Evolutionary conservation across 345 rosid genomes (phyloP).

Genomic region (Eucalyptus cloeziana): DNA sequence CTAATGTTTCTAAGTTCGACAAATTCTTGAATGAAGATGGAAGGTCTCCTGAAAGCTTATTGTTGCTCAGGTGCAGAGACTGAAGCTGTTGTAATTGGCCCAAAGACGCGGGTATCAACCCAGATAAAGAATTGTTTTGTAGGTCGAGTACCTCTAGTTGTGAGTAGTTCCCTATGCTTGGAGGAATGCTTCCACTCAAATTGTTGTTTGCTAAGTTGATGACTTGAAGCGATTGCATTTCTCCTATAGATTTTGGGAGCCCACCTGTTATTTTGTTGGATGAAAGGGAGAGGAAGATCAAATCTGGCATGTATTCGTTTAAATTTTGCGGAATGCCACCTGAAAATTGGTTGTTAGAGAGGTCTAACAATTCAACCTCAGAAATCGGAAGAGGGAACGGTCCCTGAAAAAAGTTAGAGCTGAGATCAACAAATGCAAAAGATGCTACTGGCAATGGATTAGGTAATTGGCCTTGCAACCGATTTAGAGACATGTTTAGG

Average conservation of each 20-base stretch:
- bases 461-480: conserved; percentile 10
- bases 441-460: neutral
- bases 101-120: conserved; percentile 9
- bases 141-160: conserved; percentile 14
- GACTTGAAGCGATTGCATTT: conserved; percentile 6
- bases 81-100: conserved; percentile 11
- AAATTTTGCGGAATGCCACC: conserved; percentile 9
- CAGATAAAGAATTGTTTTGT: conserved; percentile 11
- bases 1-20: conserved; percentile 16
- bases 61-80: conserved; percentile 10
- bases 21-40: conserved; percentile 13
- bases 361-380: conserved; percentile 11
- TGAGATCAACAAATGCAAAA: conserved; percentile 19
- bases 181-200: conserved; percentile 14
- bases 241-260: conserved; percentile 17
- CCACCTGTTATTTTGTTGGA: conserved; percentile 10
- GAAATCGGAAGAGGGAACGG: conserved; percentile 5
- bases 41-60: conserved; percentile 14
- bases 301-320: conserved; percentile 5
- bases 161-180: conserved; percentile 7
- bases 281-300: conserved; percentile 14
- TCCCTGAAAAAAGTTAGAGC: conserved; percentile 16
- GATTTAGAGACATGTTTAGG: conserved; percentile 17
- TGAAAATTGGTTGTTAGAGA: conserved; percentile 15
- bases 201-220: conserved; percentile 23